phyloP scores from a whole-genome alignment of 164 flowering plant species.

The Magnolia officinalis region DNA sequence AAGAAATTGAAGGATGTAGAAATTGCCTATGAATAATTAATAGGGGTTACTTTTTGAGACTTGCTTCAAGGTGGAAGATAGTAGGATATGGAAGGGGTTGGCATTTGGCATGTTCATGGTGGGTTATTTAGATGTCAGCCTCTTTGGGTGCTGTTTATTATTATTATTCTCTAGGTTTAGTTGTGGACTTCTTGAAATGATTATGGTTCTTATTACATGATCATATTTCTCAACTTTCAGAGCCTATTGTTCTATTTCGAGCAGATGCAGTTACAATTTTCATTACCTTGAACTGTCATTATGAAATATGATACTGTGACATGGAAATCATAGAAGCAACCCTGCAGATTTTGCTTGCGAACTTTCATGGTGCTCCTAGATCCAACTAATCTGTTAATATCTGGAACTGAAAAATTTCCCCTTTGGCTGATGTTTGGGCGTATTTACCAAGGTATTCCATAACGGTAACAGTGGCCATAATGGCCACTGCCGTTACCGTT shows the following conservation, averaged over 20 bases:
- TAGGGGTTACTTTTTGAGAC: no score
- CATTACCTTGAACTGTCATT: constrained; percentile 2
- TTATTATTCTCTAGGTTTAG: neutral
- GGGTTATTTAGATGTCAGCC: neutral
- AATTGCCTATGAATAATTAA: no score
- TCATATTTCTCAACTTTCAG: neutral
- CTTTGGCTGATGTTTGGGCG: neutral
- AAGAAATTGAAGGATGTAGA: no score
- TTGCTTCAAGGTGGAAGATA: no score
- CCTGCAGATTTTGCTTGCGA: neutral
- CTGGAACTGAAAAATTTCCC: neutral
- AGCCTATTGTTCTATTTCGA: neutral
- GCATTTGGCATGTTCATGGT: neutral
- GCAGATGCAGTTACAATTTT: neutral
- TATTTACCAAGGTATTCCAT: neutral
- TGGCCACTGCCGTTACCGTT: no score
- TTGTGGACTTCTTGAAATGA: neutral
- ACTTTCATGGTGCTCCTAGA: neutral
- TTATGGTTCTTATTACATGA: neutral
- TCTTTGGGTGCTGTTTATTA: no score
- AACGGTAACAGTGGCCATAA: no score
- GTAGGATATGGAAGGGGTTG: neutral
- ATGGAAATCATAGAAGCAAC: neutral
- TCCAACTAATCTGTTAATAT: no score
- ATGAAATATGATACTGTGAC: neutral